phyloP scores from a whole-genome alignment of 1,284 basidiomycete genomes.

The Apiotrichum montevideense region DNA sequence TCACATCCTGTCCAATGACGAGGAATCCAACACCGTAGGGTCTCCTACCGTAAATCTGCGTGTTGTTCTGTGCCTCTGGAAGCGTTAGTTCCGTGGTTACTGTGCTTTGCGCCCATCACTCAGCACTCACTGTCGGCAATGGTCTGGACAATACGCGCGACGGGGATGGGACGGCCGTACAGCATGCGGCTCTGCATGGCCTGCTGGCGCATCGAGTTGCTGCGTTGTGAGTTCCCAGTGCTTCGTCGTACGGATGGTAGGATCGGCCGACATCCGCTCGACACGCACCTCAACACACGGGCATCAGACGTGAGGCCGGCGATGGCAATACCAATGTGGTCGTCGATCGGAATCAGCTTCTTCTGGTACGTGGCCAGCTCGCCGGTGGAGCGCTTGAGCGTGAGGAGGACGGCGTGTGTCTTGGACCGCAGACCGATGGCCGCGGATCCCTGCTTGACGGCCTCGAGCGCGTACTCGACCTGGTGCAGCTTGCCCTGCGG shows the following conservation, averaged over 20 bases:
- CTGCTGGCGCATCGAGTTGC: conserved; percentile 99
- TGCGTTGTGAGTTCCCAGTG: conserved; percentile 35
- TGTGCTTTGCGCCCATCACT: too few species aligned
- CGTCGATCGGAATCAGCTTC: conserved; percentile 99
- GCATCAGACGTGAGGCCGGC: conserved; percentile 97
- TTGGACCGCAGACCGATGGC: conserved; percentile 92
- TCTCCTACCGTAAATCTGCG: conserved; percentile 93
- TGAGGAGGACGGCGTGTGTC: conserved; percentile 89
- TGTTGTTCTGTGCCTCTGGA: conserved; percentile 95
- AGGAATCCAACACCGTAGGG: conserved; percentile 99
- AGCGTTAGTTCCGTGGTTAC: too few species aligned
- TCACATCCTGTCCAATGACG: conserved; percentile 82
- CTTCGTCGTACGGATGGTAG: too few species aligned
- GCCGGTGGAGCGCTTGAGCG: conserved; percentile 96
- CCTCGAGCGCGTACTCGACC: conserved; percentile 98
- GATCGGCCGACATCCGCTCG: too few species aligned
- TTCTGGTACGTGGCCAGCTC: conserved; percentile 98
- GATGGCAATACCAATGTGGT: conserved; percentile 97
- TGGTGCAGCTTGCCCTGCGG: conserved; percentile 55
- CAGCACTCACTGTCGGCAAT: conserved; percentile 80
- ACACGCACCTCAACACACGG: conserved; percentile 77
- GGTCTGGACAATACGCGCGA: conserved; percentile 83
- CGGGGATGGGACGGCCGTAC: conserved; percentile 89
- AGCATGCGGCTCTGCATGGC: conserved; percentile 92
- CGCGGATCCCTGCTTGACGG: conserved; percentile 98